A percentile compares a stretch with the other conserved stretches of the same genome.
These are phyloP conservation scores for Teunomyces kruisii DNA, from an alignment of 805 yeast species.

Conservation along the genomic window DNA sequence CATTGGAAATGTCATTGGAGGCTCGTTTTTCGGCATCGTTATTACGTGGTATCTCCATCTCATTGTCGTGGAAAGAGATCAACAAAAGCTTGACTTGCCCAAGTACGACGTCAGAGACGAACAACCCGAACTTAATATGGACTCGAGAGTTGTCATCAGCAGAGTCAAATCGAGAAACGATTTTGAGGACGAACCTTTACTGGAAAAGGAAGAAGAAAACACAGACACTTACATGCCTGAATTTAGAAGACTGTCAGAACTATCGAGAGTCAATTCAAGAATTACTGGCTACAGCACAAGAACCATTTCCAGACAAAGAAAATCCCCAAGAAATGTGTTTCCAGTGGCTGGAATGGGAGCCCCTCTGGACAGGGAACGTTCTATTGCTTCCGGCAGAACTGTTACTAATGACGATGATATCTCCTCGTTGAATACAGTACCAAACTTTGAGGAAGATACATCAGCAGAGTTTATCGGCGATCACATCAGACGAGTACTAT, in stretches of 20 bases:
- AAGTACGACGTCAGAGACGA: conserved; percentile 72
- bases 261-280: conserved; percentile 11
- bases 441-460: conserved; percentile 7
- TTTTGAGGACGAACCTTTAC: conserved; percentile 6
- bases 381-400: conserved; percentile 48
- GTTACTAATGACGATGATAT: background rate
- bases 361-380: conserved; percentile 54
- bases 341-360: conserved; percentile 80
- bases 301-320: conserved; percentile 3
- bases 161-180: conserved; percentile 24
- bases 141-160: conserved; percentile 64
- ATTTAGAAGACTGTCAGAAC: background rate
- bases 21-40: conserved; percentile 59
- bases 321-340: conserved; percentile 74
- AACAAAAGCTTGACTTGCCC: conserved; percentile 60
- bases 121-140: conserved; percentile 74
- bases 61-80: conserved; percentile 70
- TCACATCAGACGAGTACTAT: conserved; percentile 15
- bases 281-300: conserved; percentile 8
- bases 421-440: background rate
- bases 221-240: background rate
- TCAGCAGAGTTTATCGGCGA: conserved; percentile 24
- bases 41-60: conserved; percentile 76
- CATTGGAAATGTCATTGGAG: conserved; percentile 81
- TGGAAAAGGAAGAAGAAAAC: background rate